Base-by-base conservation (phyloP, 2,329 filamentous ascomycete genomes). In the Leptodontidium sp. region DNA sequence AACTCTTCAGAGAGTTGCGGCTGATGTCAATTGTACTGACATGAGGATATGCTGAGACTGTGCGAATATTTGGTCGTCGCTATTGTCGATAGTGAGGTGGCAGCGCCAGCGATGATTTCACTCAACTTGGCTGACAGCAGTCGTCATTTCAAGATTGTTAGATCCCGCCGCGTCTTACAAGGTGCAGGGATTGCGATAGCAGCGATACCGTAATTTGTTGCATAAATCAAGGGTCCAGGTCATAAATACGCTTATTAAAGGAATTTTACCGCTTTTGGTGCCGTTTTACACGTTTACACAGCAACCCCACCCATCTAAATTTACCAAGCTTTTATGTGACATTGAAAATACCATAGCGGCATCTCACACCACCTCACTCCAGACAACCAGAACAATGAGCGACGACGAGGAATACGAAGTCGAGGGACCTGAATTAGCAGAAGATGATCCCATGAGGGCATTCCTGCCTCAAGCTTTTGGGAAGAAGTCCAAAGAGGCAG, bases 391-490 rank as follows among this genome's bases (percentile, higher is more conserved):
- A 70, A 75, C 47, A 3, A 90, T 90, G 88, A 87, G 84, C 75
- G 86, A 88, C 80, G 86, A 86, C 74, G 87, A 88, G 64, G 87
- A 90, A 58, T 82, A 84, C 74, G 83, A 87, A 70, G 81, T 90
- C 52, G 87, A 90, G 74, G 81, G 77, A 29, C 84, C 86, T 21
- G 83, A 84, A 43, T 75, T 90, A 70, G 84, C 85, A 43, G 82
- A 82, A 24, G 88, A 93, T 77, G 91, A 93, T 71, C 89, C 90
- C 50, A 87, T 95, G 84, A 87, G 90, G 77, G 86, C 88, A 62
- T 97, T 94, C 77, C 82, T 98, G 70, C 94, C 95, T 0, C 85
- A 90, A 2, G 88, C 93, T 0, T 98, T 98, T 78, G 95, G 95
- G 64, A 97, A 95, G 79, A 91, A 92, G 78, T 86, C 89, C 47